Percentiles rank a stretch among this genome's conserved stretches.
These are phyloP conservation scores for Trichoderma erinaceum DNA, from an alignment of 495 filamentous ascomycete species.

Conservation along the genomic window DNA sequence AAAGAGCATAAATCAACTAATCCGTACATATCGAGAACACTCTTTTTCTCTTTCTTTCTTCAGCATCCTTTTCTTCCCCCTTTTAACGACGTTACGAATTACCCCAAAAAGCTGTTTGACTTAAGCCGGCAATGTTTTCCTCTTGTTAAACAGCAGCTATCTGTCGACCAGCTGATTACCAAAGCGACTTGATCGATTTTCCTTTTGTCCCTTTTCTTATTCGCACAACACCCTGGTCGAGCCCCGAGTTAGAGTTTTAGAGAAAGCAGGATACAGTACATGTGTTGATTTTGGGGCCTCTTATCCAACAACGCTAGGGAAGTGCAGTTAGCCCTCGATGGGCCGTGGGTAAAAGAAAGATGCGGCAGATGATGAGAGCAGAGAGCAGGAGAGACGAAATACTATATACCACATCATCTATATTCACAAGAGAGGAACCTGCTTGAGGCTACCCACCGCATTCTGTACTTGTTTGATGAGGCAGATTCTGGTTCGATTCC, in stretches of 20 bases:
- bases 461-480: slow-evolving; percentile 3
- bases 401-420: not conserved
- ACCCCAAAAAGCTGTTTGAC: slow-evolving; percentile 7
- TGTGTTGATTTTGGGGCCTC: not conserved
- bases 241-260: not conserved
- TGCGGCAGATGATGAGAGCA: too few species aligned
- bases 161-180: slow-evolving; percentile 11
- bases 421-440: not conserved
- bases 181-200: slow-evolving; percentile 1
- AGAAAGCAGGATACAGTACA: not conserved
- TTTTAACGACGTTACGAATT: slow-evolving; percentile 10
- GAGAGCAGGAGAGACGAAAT: not conserved
- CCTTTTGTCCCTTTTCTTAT: not conserved
- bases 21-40: slow-evolving; percentile 14
- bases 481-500: slow-evolving; percentile 4
- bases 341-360: not conserved
- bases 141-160: not conserved
- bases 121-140: not conserved
- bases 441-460: not conserved
- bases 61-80: not conserved
- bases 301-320: not conserved
- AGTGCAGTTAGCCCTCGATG: not conserved
- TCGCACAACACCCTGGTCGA: not conserved
- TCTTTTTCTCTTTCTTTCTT: not conserved
- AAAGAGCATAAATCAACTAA: slow-evolving; percentile 11